Evolutionary conservation across 441 rosid species (phyloP), one percentile per base, ranked within the genome.

Genomic region (Dalechampia spathulata): DNA sequence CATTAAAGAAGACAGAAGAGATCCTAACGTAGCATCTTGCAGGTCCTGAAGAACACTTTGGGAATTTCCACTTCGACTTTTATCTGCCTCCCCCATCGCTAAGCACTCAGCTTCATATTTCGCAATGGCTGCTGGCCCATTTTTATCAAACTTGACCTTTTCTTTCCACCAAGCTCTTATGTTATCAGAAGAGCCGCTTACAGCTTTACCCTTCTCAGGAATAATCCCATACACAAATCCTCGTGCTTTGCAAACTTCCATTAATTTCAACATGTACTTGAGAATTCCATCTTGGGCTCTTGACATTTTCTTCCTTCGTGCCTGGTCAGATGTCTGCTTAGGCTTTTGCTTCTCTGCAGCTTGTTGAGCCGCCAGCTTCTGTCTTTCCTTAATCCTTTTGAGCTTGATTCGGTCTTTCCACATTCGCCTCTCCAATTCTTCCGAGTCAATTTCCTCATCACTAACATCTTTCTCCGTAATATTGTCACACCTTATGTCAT

Each of bases 131-230:
- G 96, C 99, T 0, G 97, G 99, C 4, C 97, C 97, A 63, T 93
- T 93, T 81, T 78, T 93, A 65, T 93, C 99, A 49, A 93, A 93
- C 82, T 85, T 90, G 47, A 93, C 99, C 80, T 90, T 90, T 74
- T 93, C 99, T 60, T 93, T 93, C 99, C 99, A 93, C 99, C 99
- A 93, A 68, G 97, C 97, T 78, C 99, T 76, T 50, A 90, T 75
- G 48, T 93, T 93, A 48, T 93, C 99, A 14, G 99, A 93, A 16
- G 97, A 68, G 64, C 99, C 99, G 27, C 97, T 81, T 28, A 93
- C 95, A 0, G 97, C 86, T 63, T 93, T 93, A 13, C 97, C 99
- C 78, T 87, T 93, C 67, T 93, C 96, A 0, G 99, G 99, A 69
- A 93, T 93, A 14, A 93, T 93, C 49, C 99, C 99, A 9, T 93